These are phyloP conservation scores for Russula compacta DNA, from an alignment of 768 basidiomycete genomes.

Conservation along the genomic window DNA sequence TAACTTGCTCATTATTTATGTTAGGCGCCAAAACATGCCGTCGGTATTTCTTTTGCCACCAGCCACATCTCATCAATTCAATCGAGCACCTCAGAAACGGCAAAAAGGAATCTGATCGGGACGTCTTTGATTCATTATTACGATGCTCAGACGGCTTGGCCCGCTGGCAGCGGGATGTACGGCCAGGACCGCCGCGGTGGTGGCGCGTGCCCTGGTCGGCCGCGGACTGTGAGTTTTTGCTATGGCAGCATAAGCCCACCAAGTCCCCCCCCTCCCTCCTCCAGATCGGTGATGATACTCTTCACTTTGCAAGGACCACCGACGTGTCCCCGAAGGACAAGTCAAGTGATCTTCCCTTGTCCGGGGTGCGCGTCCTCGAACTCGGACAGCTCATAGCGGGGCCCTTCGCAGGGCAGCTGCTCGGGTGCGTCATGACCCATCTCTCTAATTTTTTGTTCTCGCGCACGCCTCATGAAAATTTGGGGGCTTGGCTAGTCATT, in stretches of 20 bases:
- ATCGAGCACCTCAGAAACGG: background rate
- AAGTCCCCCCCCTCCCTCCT: too few relatives aligned
- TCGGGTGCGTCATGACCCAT: slow-evolving; percentile 39
- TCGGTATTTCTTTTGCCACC: too few relatives aligned
- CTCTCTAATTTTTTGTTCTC: background rate
- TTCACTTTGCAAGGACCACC: background rate
- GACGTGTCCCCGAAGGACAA: background rate
- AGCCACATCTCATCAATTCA: too few relatives aligned
- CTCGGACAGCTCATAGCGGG: slow-evolving; percentile 66
- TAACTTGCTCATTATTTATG: too few relatives aligned
- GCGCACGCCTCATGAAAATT: background rate
- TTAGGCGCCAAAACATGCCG: too few relatives aligned
- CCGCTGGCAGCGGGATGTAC: background rate
- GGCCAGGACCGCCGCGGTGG: background rate
- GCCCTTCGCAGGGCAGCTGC: slow-evolving; percentile 62
- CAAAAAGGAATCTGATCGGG: background rate
- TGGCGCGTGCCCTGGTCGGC: background rate
- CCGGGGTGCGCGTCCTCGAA: slow-evolving; percentile 57
- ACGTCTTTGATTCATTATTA: background rate
- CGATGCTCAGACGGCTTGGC: background rate
- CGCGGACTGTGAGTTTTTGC: background rate
- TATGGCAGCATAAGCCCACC: background rate
- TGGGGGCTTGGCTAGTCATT: background rate
- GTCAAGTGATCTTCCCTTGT: slow-evolving; percentile 23
- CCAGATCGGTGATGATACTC: background rate